phyloP scores from a whole-genome alignment of 164 flowering plant species.

The Taxillus chinensis region DNA sequence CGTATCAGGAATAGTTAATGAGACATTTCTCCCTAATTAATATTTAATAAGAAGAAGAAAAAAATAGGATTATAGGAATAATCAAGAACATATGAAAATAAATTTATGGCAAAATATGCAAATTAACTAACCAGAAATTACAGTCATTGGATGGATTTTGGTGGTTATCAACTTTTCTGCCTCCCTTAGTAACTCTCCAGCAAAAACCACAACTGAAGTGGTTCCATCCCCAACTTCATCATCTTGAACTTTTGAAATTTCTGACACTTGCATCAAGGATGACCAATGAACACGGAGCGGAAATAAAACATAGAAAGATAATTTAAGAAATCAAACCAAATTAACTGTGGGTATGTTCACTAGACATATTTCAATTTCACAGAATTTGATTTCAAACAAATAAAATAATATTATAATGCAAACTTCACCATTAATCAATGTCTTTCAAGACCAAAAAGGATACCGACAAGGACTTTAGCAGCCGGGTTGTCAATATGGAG shows the following conservation, averaged over 20 bases:
- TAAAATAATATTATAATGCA: background rate
- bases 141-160: conserved; percentile 97
- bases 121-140: conserved; percentile 60
- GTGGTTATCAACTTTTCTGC: conserved; percentile 82
- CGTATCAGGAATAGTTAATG: too few relatives aligned
- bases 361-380: background rate
- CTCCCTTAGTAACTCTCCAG: conserved; percentile 92
- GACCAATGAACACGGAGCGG: conserved; percentile 8
- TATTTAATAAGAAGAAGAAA: too few relatives aligned
- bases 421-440: background rate
- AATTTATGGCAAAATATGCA: background rate
- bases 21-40: too few relatives aligned
- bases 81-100: too few relatives aligned
- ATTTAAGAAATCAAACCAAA: background rate
- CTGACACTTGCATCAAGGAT: conserved; percentile 35
- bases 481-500: conserved; percentile 96
- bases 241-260: conserved; percentile 96
- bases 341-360: background rate
- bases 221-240: conserved; percentile 99
- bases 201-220: conserved; percentile 95
- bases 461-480: conserved; percentile 96
- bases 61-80: too few relatives aligned
- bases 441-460: conserved; percentile 28
- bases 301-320: background rate
- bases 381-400: too few relatives aligned